A percentile compares a stretch with the other conserved stretches of the same genome.
Conservation (phyloP, 257 asterid species). For the Buddleja alternifolia region DNA sequence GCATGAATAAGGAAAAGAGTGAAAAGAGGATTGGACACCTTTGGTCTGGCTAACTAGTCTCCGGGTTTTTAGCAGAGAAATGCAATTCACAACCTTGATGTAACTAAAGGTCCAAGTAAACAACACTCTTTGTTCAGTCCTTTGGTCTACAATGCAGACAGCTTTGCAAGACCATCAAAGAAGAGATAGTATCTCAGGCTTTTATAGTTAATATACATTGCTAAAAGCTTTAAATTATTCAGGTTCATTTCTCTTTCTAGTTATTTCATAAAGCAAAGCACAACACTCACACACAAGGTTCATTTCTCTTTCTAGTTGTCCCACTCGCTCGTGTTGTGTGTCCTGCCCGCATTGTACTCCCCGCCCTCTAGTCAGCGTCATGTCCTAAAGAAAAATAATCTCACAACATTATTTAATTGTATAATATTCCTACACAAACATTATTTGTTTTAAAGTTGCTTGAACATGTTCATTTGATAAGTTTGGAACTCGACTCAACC, state of each 20-base stretch:
- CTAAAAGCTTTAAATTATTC: background rate
- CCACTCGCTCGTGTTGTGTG: too few relatives aligned
- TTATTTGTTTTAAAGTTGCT: too few relatives aligned
- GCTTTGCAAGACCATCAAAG: constrained; percentile 8
- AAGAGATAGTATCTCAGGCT: background rate
- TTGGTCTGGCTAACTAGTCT: constrained; percentile 13
- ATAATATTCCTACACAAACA: too few relatives aligned
- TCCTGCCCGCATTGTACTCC: too few relatives aligned
- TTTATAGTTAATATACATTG: background rate
- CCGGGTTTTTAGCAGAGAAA: constrained; percentile 15
- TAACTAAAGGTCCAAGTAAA: background rate
- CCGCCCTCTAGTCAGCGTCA: too few relatives aligned
- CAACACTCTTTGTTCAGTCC: background rate
- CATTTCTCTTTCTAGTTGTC: too few relatives aligned
- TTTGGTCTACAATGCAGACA: background rate
- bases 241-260: background rate
- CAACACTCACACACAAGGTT: background rate
- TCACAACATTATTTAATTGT: too few relatives aligned
- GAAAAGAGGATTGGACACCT: background rate
- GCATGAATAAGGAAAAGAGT: constrained; percentile 4
- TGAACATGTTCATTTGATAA: too few relatives aligned
- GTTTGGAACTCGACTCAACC: too few relatives aligned
- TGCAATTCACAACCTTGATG: constrained; percentile 11
- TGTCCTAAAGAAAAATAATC: too few relatives aligned
- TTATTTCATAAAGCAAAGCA: constrained; percentile 16